phyloP scores from a whole-genome alignment of 192 early-diverging fungal species.

The Linnemannia zychae region DNA sequence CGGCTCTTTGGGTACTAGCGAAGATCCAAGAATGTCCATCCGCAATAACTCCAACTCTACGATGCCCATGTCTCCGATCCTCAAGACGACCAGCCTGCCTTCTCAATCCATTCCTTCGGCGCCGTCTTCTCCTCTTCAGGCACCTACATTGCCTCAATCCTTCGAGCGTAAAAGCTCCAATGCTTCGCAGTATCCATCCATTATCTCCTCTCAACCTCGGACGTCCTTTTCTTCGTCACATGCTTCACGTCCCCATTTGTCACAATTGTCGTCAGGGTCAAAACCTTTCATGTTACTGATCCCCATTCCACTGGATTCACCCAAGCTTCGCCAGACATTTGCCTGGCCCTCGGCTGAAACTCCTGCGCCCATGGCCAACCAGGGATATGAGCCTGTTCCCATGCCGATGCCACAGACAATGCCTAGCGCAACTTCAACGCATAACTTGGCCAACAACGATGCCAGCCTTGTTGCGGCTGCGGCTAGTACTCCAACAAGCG shows the following conservation, averaged over 20 bases:
- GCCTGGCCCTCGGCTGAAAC: slow-evolving; percentile 32
- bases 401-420: background rate
- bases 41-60: slow-evolving; percentile 4
- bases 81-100: slow-evolving; percentile 7
- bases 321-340: slow-evolving; percentile 43
- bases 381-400: background rate
- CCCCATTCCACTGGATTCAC: slow-evolving; percentile 27
- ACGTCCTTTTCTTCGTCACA: background rate
- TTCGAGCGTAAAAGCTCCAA: slow-evolving; percentile 14
- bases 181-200: slow-evolving; percentile 3
- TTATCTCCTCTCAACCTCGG: background rate
- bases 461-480: background rate
- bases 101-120: background rate
- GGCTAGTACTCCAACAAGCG: background rate
- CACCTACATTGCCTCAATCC: background rate
- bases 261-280: background rate
- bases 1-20: background rate
- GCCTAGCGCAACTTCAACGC: background rate
- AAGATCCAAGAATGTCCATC: background rate
- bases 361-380: background rate
- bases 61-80: background rate
- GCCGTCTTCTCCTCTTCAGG: slow-evolving; percentile 12
- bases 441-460: slow-evolving; percentile 9
- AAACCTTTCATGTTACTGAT: slow-evolving; percentile 39
- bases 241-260: background rate